phyloP scores from a whole-genome alignment of 345 rosid genomes.

The Heritiera littoralis region DNA sequence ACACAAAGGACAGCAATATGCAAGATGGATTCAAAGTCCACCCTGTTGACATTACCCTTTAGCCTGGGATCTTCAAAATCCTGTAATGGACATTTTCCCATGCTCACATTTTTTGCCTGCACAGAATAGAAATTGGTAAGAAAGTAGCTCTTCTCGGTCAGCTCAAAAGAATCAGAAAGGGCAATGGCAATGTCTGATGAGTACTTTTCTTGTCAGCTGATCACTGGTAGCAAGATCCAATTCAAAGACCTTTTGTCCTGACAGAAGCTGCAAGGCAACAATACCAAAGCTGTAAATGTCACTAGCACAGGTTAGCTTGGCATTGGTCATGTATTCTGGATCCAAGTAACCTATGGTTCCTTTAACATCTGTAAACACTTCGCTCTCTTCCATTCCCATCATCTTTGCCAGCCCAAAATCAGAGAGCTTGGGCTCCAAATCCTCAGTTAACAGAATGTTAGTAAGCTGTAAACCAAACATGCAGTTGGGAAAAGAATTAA shows the following conservation, averaged over 20 bases:
- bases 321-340: slow-evolving; percentile 68
- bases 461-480: slow-evolving; percentile 46
- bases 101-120: slow-evolving; percentile 52
- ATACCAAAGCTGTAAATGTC: slow-evolving; percentile 70
- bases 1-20: slow-evolving; percentile 48
- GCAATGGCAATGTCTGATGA: not conserved
- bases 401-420: slow-evolving; percentile 68
- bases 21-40: slow-evolving; percentile 47
- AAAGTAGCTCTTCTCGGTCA: not conserved
- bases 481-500: not conserved
- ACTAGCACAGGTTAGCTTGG: slow-evolving; percentile 63
- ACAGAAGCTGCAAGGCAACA: slow-evolving; percentile 55
- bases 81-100: slow-evolving; percentile 38
- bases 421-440: slow-evolving; percentile 55
- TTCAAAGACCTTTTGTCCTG: slow-evolving; percentile 63
- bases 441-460: slow-evolving; percentile 60
- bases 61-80: slow-evolving; percentile 53
- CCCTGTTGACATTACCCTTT: slow-evolving; percentile 34
- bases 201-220: slow-evolving; percentile 64
- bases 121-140: not conserved
- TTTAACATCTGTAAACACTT: slow-evolving; percentile 68
- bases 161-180: not conserved
- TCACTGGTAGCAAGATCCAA: slow-evolving; percentile 60
- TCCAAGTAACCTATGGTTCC: slow-evolving; percentile 79
- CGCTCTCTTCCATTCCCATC: slow-evolving; percentile 65